Conservation (phyloP, 495 filamentous ascomycete genomes). For the Penicillium cataractarum region DNA sequence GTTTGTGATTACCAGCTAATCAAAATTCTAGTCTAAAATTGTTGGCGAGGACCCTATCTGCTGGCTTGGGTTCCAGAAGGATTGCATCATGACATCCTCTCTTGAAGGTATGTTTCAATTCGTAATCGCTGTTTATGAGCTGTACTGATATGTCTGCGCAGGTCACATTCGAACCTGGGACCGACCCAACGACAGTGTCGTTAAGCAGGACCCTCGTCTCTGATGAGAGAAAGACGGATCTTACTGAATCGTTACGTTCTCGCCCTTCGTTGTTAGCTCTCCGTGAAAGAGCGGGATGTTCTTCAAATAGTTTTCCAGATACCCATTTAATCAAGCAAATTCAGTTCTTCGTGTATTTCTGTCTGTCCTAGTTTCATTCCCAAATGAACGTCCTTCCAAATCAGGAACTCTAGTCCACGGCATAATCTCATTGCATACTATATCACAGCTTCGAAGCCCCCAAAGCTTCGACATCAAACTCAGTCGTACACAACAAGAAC, state of each 20-base stretch:
- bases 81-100: conserved; percentile 90
- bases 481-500: conserved; percentile 63
- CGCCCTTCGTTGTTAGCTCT: neutral
- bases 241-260: neutral
- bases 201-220: conserved; percentile 22
- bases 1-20: conserved; percentile 11
- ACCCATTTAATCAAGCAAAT: conserved; percentile 24
- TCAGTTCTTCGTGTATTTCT: neutral
- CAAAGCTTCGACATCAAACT: conserved; percentile 49
- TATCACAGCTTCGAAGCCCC: conserved; percentile 31
- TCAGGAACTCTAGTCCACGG: neutral
- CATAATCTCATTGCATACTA: neutral
- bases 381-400: neutral
- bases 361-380: neutral
- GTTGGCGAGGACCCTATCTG: conserved; percentile 84
- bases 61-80: conserved; percentile 89
- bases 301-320: conserved; percentile 20
- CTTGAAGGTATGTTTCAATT: conserved; percentile 66
- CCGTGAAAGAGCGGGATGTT: conserved; percentile 11
- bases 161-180: conserved; percentile 90
- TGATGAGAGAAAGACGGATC: neutral
- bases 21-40: conserved; percentile 65
- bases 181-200: conserved; percentile 66
- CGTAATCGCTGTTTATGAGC: neutral
- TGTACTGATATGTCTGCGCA: conserved; percentile 33